phyloP scores from a whole-genome alignment of 1,284 basidiomycete genomes.

The Austropuccinia psidii region DNA sequence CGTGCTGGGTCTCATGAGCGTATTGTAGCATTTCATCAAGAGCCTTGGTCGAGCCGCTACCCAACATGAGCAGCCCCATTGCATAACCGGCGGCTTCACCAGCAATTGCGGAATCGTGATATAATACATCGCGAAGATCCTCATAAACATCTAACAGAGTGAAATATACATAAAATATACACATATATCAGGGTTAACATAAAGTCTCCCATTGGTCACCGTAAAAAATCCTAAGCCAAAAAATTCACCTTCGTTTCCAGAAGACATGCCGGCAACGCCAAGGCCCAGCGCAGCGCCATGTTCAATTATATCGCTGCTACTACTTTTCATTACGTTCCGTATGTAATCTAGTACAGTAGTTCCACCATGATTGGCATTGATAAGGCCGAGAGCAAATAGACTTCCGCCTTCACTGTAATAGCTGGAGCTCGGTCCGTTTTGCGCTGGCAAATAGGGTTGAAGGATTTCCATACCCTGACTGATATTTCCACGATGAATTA shows the following conservation, averaged over 20 bases:
- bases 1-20: conserved; percentile 89
- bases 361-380: conserved; percentile 65
- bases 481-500: conserved; percentile 92
- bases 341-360: conserved; percentile 65
- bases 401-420: conserved; percentile 84
- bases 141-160: conserved; percentile 75
- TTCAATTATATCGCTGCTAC: conserved; percentile 69
- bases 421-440: conserved; percentile 58
- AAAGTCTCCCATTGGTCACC: neutral
- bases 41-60: conserved; percentile 66
- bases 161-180: neutral
- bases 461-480: conserved; percentile 84
- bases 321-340: conserved; percentile 62
- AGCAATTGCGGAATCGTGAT: conserved; percentile 84
- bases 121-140: conserved; percentile 75
- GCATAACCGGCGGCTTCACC: conserved; percentile 89
- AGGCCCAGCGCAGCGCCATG: conserved; percentile 90
- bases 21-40: conserved; percentile 90
- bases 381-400: conserved; percentile 84
- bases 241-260: conserved; percentile 59
- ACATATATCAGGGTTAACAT: neutral
- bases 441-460: conserved; percentile 75
- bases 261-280: conserved; percentile 85
- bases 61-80: conserved; percentile 94
- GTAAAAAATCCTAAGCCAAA: neutral